A percentile compares a stretch with the other conserved stretches of the same genome.
Evolutionary conservation across 768 basidiomycete genomes (phyloP).

Genomic region (Tremella mesenterica): DNA sequence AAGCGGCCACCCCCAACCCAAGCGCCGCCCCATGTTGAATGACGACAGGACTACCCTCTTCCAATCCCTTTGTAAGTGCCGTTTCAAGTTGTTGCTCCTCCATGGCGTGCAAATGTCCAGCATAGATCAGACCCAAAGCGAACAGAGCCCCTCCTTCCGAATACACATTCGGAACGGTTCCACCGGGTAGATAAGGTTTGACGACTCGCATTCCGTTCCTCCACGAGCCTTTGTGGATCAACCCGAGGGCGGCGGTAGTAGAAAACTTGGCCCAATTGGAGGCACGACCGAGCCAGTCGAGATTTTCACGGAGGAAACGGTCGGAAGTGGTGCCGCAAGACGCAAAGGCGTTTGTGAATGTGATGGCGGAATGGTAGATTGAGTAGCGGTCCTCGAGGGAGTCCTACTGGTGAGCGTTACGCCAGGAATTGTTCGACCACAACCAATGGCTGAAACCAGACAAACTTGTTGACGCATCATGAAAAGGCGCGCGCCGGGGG

Average conservation of each 20-base stretch:
- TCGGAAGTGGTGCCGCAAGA: slow-evolving; percentile 97
- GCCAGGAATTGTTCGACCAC: not conserved
- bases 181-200: slow-evolving; percentile 78
- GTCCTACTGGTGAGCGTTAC: slow-evolving; percentile 51
- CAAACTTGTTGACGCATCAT: no score
- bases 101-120: slow-evolving; percentile 50
- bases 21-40: slow-evolving; percentile 96
- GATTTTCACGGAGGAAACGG: slow-evolving; percentile 80
- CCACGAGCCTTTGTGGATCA: slow-evolving; percentile 95
- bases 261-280: slow-evolving; percentile 99
- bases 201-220: slow-evolving; percentile 86
- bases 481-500: no score
- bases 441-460: not conserved
- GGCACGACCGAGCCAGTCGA: slow-evolving; percentile 91
- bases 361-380: slow-evolving; percentile 93
- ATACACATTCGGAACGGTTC: slow-evolving; percentile 64
- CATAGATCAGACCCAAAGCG: slow-evolving; percentile 88
- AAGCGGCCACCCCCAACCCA: slow-evolving; percentile 89
- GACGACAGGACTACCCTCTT: slow-evolving; percentile 59
- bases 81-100: slow-evolving; percentile 61
- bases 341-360: slow-evolving; percentile 95
- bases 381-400: slow-evolving; percentile 86
- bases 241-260: slow-evolving; percentile 89
- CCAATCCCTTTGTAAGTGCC: slow-evolving; percentile 58
- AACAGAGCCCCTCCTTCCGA: slow-evolving; percentile 95